A percentile compares a stretch with the other conserved stretches of the same genome.
phyloP scores from a whole-genome alignment of 352 stramenopile genomes.

The Phytophthora pluvialis region DNA sequence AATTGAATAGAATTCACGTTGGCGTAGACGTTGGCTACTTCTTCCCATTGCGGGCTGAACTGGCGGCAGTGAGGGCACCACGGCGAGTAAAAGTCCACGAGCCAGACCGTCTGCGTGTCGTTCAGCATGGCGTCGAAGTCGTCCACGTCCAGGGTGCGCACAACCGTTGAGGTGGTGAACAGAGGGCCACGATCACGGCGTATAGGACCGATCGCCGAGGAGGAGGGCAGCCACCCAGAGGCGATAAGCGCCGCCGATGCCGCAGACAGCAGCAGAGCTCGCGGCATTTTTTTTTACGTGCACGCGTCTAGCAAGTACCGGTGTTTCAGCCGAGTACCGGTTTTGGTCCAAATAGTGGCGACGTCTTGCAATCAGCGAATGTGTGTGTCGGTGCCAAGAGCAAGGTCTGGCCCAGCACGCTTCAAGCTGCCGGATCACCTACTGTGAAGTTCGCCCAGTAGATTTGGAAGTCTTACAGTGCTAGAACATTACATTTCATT shows the following conservation, averaged over 20 bases:
- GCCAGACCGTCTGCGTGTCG: constrained; percentile 59
- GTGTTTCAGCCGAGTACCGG: background rate
- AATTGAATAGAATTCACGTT: constrained; percentile 52
- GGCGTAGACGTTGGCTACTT: constrained; percentile 62
- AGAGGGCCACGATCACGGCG: constrained; percentile 20
- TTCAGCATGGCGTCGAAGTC: constrained; percentile 52
- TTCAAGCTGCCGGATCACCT: no score
- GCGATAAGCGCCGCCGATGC: constrained; percentile 1
- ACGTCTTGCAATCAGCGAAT: background rate
- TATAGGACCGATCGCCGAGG: constrained; percentile 5
- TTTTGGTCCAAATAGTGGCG: no score
- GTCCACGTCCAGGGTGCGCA: constrained; percentile 34
- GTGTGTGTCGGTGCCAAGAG: no score
- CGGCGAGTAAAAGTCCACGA: constrained; percentile 83
- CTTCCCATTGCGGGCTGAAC: constrained; percentile 70
- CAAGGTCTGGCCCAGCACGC: no score
- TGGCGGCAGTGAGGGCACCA: constrained; percentile 82
- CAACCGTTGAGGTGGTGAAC: constrained; percentile 21
- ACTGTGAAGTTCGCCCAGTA: no score
- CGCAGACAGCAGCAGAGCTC: constrained; percentile 10
- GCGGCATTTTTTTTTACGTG: constrained; percentile 1
- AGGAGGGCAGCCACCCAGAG: constrained; percentile 3
- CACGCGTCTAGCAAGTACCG: background rate
- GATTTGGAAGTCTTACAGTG: no score
- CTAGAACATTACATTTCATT: no score